Percentiles rank a stretch among this genome's conserved stretches.
phyloP scores from a whole-genome alignment of 2,329 filamentous ascomycete genomes.

The Lachnellula cervina region DNA sequence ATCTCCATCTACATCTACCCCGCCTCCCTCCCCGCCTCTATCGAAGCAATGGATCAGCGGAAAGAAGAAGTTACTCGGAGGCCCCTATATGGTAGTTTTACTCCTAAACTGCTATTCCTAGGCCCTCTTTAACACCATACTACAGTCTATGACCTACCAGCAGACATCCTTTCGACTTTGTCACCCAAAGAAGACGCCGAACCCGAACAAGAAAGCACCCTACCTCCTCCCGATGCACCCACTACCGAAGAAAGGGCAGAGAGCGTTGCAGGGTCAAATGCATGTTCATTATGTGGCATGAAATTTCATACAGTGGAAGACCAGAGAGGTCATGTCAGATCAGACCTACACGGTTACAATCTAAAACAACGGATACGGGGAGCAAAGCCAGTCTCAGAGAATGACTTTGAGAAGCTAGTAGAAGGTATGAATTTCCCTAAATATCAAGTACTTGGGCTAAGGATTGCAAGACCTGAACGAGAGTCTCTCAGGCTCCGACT shows the following conservation, averaged over 20 bases:
- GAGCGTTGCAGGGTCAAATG: slow-evolving; percentile 57
- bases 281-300: slow-evolving; percentile 76
- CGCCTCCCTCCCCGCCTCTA: background rate
- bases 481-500: slow-evolving; percentile 81
- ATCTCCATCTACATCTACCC: background rate
- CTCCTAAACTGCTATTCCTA: background rate
- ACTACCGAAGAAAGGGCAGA: slow-evolving; percentile 34
- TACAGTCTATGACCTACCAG: slow-evolving; percentile 32
- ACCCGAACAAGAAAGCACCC: slow-evolving; percentile 19
- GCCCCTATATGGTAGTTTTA: slow-evolving; percentile 34
- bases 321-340: slow-evolving; percentile 80
- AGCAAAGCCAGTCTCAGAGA: slow-evolving; percentile 65
- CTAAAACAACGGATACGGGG: slow-evolving; percentile 85
- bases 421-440: slow-evolving; percentile 37
- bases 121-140: slow-evolving; percentile 9
- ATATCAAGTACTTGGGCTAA: background rate
- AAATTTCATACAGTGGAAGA: slow-evolving; percentile 70
- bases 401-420: slow-evolving; percentile 81
- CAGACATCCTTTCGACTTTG: slow-evolving; percentile 33
- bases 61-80: slow-evolving; percentile 35
- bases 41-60: slow-evolving; percentile 27
- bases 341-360: slow-evolving; percentile 91
- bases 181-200: slow-evolving; percentile 28
- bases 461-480: slow-evolving; percentile 65
- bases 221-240: slow-evolving; percentile 28